These are phyloP conservation scores for Coniferiporia weirii DNA, from an alignment of 1,284 basidiomycete genomes.

Conservation along the genomic window DNA sequence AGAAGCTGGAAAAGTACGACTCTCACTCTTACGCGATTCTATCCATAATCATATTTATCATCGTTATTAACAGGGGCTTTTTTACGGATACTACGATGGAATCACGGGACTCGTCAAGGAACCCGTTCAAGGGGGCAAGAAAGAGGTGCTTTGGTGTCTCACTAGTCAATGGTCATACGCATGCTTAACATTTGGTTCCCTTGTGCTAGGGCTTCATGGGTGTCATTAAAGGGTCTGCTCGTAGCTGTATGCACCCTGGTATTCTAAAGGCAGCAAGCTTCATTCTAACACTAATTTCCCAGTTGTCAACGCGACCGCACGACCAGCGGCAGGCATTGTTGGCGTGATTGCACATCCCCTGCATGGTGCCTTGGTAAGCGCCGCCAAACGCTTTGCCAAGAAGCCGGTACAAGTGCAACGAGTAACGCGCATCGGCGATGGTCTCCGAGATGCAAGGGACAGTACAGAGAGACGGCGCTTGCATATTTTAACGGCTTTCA, in stretches of 20 bases:
- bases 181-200: neutral
- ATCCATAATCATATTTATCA: neutral
- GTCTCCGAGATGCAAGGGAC: constrained; percentile 30
- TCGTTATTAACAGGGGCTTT: constrained; percentile 26
- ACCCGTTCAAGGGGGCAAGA: constrained; percentile 42
- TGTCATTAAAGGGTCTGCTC: constrained; percentile 43
- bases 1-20: constrained; percentile 40
- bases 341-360: constrained; percentile 39
- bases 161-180: neutral
- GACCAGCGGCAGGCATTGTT: constrained; percentile 42
- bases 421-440: constrained; percentile 34
- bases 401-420: constrained; percentile 31
- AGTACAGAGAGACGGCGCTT: constrained; percentile 31
- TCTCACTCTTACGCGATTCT: neutral
- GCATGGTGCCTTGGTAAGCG: constrained; percentile 37
- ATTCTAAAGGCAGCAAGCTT: neutral
- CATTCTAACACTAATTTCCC: neutral
- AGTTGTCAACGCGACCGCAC: constrained; percentile 41
- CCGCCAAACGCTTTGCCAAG: constrained; percentile 27
- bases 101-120: constrained; percentile 50
- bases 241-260: constrained; percentile 37
- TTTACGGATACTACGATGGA: constrained; percentile 45
- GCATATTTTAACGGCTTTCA: constrained; percentile 35
- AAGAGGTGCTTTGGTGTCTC: constrained; percentile 32
- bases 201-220: constrained; percentile 37